Conservation (phyloP, 140 eudicot species). For the Ambrosia hybrid region DNA sequence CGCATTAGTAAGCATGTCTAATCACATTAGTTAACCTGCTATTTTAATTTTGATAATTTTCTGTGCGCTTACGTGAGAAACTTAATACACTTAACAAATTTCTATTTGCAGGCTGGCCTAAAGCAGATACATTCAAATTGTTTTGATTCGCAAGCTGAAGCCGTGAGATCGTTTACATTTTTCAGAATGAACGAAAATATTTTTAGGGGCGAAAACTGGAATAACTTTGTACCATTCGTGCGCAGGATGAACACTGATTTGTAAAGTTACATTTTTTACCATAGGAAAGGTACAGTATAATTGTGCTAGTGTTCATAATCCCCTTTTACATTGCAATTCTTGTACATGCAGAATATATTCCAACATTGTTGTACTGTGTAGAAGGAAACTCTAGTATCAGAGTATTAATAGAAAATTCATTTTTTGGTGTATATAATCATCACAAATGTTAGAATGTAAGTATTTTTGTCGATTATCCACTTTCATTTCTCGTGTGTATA, state of each 20-base stretch:
- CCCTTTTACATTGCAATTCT: background rate
- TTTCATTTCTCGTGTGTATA: too few species aligned
- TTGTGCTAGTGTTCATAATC: constrained; percentile 21
- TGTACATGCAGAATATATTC: constrained; percentile 7
- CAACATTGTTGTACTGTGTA: constrained; percentile 15
- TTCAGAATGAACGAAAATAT: constrained; percentile 63
- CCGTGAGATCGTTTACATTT: constrained; percentile 63
- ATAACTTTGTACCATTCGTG: constrained; percentile 65
- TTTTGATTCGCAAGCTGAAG: constrained; percentile 47
- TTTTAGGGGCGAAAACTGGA: constrained; percentile 69
- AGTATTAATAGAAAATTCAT: background rate
- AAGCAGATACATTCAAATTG: constrained; percentile 63
- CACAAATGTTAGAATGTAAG: background rate
- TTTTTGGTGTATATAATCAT: background rate
- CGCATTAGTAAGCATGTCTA: too few species aligned
- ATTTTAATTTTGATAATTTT: background rate
- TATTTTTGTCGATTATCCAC: too few species aligned
- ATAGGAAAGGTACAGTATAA: constrained; percentile 17
- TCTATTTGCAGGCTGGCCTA: constrained; percentile 57
- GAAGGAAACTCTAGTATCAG: background rate
- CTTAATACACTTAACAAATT: too few species aligned
- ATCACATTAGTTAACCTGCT: background rate
- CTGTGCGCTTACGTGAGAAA: too few species aligned
- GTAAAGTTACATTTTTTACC: constrained; percentile 26
- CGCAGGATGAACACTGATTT: constrained; percentile 53